These are phyloP conservation scores for Bondarzewia mesenterica DNA, from an alignment of 1,284 basidiomycete genomes.

Conservation along the genomic window DNA sequence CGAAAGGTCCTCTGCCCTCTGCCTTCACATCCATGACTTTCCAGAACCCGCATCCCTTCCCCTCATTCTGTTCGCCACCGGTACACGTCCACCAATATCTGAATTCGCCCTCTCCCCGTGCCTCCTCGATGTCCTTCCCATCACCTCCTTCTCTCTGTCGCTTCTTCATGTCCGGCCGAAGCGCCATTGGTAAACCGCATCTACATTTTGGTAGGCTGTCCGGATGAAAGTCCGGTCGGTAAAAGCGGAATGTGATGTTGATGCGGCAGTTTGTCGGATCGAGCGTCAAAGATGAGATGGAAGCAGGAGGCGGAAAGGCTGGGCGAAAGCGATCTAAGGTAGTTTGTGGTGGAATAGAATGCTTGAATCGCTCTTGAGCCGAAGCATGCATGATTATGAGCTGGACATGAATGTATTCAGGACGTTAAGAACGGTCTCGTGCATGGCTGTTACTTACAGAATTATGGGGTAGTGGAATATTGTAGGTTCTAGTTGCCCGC, in stretches of 20 bases:
- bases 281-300: conserved; percentile 14
- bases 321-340: conserved; percentile 74
- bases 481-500: conserved; percentile 69
- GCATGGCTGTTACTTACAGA: conserved; percentile 38
- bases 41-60: conserved; percentile 82
- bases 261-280: conserved; percentile 63
- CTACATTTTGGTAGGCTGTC: conserved; percentile 63
- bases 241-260: conserved; percentile 87
- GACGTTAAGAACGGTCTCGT: neutral
- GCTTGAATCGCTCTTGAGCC: conserved; percentile 86
- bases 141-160: conserved; percentile 21
- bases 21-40: conserved; percentile 67
- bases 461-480: conserved; percentile 80
- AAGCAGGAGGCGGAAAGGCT: conserved; percentile 34
- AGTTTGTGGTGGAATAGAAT: conserved; percentile 68
- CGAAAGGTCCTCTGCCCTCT: conserved; percentile 61
- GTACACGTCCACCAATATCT: conserved; percentile 88
- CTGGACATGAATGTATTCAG: conserved; percentile 25
- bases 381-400: conserved; percentile 89
- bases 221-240: conserved; percentile 78
- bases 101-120: conserved; percentile 13
- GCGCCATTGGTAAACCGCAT: conserved; percentile 71
- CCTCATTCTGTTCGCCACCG: conserved; percentile 73
- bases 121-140: neutral
- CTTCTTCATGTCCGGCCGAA: conserved; percentile 77